Percentiles rank a stretch among this genome's conserved stretches.
phyloP scores from a whole-genome alignment of 2,329 filamentous ascomycete genomes.

The Fusarium agapanthi region DNA sequence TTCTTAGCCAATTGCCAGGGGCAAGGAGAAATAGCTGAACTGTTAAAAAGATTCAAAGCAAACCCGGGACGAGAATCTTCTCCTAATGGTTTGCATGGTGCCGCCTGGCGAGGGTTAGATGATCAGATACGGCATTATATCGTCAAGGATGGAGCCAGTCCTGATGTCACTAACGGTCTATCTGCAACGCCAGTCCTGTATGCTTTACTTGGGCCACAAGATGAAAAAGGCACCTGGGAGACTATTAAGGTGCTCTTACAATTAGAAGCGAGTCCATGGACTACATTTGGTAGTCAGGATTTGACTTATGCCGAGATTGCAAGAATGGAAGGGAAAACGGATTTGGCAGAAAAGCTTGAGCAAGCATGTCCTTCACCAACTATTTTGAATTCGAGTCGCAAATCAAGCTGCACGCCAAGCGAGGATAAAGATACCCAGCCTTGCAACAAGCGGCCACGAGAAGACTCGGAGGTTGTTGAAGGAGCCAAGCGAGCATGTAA shows the following conservation, averaged over 20 bases:
- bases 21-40: neutral
- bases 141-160: neutral
- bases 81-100: neutral
- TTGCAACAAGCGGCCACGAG: conserved; percentile 65
- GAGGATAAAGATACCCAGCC: conserved; percentile 60
- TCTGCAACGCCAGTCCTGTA: neutral
- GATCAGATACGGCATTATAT: neutral
- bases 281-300: neutral
- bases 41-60: neutral
- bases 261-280: neutral
- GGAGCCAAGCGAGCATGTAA: conserved; percentile 55
- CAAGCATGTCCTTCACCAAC: neutral
- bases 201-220: neutral
- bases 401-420: neutral
- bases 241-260: neutral
- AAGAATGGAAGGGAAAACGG: neutral
- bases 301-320: neutral
- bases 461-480: conserved; percentile 57
- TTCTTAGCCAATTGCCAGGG: neutral
- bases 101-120: neutral
- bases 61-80: neutral
- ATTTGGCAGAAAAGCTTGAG: neutral
- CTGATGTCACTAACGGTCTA: neutral
- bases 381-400: neutral
- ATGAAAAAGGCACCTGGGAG: neutral